Conservation (phyloP, 2,329 filamentous ascomycete genomes). For the Shiraia bambusicola region DNA sequence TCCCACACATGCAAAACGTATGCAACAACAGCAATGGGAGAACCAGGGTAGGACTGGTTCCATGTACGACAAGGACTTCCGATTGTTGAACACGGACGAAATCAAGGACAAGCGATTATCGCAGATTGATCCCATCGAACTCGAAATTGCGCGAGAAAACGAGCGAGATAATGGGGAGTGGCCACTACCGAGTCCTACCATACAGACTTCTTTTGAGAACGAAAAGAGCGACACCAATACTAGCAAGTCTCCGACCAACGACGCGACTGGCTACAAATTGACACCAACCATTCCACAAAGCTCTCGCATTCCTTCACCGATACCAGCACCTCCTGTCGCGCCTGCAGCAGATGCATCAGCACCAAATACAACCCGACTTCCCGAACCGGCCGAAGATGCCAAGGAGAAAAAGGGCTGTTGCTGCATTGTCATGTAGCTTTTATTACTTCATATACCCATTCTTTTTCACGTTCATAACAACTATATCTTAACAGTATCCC, state of each 20-base stretch:
- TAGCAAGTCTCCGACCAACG: slow-evolving; percentile 35
- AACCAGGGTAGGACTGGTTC: slow-evolving; percentile 84
- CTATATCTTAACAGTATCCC: slow-evolving; percentile 22
- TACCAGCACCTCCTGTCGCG: slow-evolving; percentile 22
- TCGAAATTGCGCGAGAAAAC: slow-evolving; percentile 21
- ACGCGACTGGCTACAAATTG: slow-evolving; percentile 50
- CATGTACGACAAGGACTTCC: slow-evolving; percentile 84
- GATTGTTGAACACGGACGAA: slow-evolving; percentile 71
- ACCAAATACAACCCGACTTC: slow-evolving; percentile 53
- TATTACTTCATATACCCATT: slow-evolving; percentile 31
- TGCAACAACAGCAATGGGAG: slow-evolving; percentile 96
- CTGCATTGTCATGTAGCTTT: slow-evolving; percentile 70
- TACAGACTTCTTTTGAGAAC: slow-evolving; percentile 25
- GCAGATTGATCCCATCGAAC: slow-evolving; percentile 32
- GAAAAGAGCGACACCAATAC: slow-evolving; percentile 26
- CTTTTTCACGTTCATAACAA: slow-evolving; percentile 19
- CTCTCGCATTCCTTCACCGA: slow-evolving; percentile 32
- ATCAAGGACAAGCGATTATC: slow-evolving; percentile 34
- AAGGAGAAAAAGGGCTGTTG: slow-evolving; percentile 65
- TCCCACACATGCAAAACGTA: slow-evolving; percentile 84
- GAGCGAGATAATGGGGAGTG: slow-evolving; percentile 32
- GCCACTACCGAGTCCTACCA: slow-evolving; percentile 40
- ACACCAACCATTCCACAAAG: slow-evolving; percentile 48
- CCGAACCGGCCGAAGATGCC: slow-evolving; percentile 57
- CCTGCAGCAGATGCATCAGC: slow-evolving; percentile 16